phyloP scores from a whole-genome alignment of 768 basidiomycete species.

The Phallus indusiatus region DNA sequence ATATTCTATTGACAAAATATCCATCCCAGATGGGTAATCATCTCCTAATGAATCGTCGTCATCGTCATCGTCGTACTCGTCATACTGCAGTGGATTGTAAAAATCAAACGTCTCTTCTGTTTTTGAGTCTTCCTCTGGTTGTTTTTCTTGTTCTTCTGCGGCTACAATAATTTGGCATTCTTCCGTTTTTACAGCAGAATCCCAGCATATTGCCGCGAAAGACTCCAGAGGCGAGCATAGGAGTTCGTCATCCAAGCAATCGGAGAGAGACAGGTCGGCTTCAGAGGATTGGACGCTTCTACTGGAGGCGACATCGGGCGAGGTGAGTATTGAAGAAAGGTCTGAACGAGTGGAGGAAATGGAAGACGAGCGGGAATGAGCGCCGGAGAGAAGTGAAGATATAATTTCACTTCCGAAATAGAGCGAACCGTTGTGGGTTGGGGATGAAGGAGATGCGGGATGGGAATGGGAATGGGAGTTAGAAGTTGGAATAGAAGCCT shows the following conservation, averaged over 20 bases:
- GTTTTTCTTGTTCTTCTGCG: background rate
- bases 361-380: background rate
- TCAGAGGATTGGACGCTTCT: background rate
- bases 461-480: background rate
- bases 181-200: background rate
- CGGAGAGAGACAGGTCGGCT: background rate
- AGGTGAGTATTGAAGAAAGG: background rate
- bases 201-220: conserved; percentile 7
- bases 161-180: background rate
- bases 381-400: background rate
- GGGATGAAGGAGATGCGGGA: background rate
- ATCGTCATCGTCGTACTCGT: background rate
- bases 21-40: background rate
- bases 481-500: background rate
- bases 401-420: background rate
- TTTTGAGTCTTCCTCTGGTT: background rate
- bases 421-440: background rate
- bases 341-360: background rate
- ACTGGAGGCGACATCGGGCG: background rate
- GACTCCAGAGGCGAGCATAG: conserved; percentile 5
- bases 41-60: background rate
- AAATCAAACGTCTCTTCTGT: background rate
- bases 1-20: background rate
- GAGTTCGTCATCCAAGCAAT: conserved; percentile 5
- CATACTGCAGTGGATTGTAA: background rate